Base-by-base conservation (phyloP, 257 asterid species). In the Petunia axillaris region DNA sequence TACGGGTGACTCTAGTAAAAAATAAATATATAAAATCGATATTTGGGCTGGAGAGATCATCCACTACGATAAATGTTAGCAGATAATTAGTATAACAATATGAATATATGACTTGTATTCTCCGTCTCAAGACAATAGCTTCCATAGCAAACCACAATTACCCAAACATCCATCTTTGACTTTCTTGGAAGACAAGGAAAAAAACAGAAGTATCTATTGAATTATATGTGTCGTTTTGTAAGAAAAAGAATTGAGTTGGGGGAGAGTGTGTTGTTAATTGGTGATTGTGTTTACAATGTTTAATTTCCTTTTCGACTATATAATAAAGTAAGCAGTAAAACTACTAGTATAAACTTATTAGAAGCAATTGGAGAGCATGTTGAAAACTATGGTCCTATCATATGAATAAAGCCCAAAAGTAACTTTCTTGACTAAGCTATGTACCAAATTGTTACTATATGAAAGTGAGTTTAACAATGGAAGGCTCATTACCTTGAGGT, bases 401-500 rank as follows among this genome's bases (percentile, higher is more conserved):
- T 41, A 8, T 44, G 76, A 68, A 2, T 8, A 15, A 38, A 5
- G 9, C 16, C 76, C 35, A 46, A 70, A 46, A n/a, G 76, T 70
- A 16, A 46, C 25, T 48, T 35, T 48, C 77, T 71, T 71, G 77
- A 50, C 6, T 50, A 11, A 25, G 25, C 25, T 25, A 25, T 25
- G 25, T 25, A 25, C 35, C 9, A 73, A 13, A 48, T 10, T 25
- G 5, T 71, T 25, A 48, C n/a, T 50, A 48, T 35, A 35, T 25
- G 15, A 25, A 48, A 48, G 43, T 46, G 46, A 84, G 64, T 84
- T 64, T 80, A 80, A 76, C 83, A 85, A 36, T 66, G 73, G 71
- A 57, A 85, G 50, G 81, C 83, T 82, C 77, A 73, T 87, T 91
- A 84, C 91, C 80, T 79, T 79, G 95, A 88, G 52, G 81, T 80